Evolutionary conservation across 78 protist species (phyloP), one percentile per base, ranked within the genome.

Genomic region (Ministeria vibrans): DNA sequence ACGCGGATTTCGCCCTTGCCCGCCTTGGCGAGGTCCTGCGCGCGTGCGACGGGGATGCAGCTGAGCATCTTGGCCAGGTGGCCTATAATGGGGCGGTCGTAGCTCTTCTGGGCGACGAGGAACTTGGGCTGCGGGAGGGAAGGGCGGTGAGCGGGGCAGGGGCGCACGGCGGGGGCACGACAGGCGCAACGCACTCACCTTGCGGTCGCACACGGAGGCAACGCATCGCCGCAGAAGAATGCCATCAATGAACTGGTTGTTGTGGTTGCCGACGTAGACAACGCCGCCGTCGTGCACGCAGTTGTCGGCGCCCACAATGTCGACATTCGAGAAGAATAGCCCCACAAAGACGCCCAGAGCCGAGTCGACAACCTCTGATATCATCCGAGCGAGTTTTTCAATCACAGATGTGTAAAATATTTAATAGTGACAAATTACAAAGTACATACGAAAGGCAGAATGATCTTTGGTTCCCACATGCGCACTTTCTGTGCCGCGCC

Each of bases 21-120:
- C n/a, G 0, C 15, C n/a, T 0, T 5, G 42, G 51, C 38, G 13
- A 62, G 27, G 79, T 85, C 88, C 79, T 79, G 75, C 43, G 85
- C 55, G 27, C 88, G 88, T 42, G 27, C 42, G 71, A 85, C 88
- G 34, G 88, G 88, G 79, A 85, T 61, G 32, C 61, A n/a, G 46
- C 27, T 72, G 43, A 85, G 25, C 30, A 1, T 0, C 30, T 53
- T 3, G 15, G 85, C 84, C 0, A 81, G 1, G 9, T 0, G 0
- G 61, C 88, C 83, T 34, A 79, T 45, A 7, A 66, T 0, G 23
- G 27, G 32, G 36, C 34, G 53, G 25, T 62, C 63, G 77, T 74
- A 25, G 44, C 71, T 20, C 85, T 49, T 70, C n/a, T 55, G 81
- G 25, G 83, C 84, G 25, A 43, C 23, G 68, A 85, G 78, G 77